Evolutionary conservation across 73 alveolate genomes (phyloP).

Genomic region (Tetrahymena borealis): DNA sequence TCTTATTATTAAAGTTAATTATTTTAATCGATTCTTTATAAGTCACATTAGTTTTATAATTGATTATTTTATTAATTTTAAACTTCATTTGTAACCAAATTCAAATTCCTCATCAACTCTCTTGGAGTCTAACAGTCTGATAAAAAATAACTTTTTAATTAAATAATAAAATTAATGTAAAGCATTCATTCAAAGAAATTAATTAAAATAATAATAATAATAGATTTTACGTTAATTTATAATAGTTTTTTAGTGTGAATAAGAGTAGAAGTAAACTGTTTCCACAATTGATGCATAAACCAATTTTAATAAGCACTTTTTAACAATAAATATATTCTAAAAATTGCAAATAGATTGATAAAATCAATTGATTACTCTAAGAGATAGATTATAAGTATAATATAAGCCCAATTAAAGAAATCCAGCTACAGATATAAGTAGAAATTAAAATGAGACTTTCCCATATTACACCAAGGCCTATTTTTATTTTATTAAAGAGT

Average conservation of each 20-base stretch:
- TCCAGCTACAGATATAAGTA: neutral
- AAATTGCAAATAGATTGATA: neutral
- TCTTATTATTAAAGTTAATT: no score
- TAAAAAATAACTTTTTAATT: neutral
- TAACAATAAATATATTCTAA: neutral
- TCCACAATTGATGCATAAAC: neutral
- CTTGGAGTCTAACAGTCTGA: neutral
- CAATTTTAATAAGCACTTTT: neutral
- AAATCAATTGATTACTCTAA: neutral
- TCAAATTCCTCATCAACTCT: neutral
- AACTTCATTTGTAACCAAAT: neutral
- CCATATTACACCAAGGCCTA: neutral
- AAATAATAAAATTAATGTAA: neutral
- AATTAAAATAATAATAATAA: neutral
- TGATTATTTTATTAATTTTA: neutral
- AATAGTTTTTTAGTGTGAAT: neutral
- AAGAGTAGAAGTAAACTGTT: neutral
- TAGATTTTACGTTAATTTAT: neutral
- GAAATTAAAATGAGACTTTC: neutral
- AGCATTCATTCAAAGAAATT: neutral
- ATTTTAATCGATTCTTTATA: no score
- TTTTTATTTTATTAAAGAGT: neutral
- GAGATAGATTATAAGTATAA: neutral
- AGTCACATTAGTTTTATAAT: no score
- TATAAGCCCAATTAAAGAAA: neutral